These are phyloP conservation scores for Alternaria brassicicola DNA, from an alignment of 2,329 filamentous ascomycete species.

Conservation along the genomic window DNA sequence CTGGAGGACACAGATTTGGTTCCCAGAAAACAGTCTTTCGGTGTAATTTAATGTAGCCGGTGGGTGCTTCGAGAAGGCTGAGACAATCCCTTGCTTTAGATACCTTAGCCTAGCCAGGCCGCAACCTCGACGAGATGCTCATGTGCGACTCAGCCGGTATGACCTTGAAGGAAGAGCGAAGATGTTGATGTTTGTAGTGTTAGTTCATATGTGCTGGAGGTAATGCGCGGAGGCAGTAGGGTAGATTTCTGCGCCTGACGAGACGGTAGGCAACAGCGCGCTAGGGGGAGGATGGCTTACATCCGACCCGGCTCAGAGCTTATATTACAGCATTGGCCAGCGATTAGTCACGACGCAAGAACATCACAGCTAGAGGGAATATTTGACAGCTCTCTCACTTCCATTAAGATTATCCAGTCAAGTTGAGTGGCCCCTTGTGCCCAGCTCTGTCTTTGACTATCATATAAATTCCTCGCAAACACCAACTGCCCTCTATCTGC, in stretches of 20 bases:
- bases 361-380: not conserved
- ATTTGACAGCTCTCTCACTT: not conserved
- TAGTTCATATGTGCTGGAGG: not conserved
- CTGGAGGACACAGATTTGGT: not conserved
- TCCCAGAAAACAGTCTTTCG: not conserved
- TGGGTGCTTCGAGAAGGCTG: not conserved
- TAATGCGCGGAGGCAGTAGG: not conserved
- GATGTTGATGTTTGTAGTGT: not conserved
- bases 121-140: not conserved
- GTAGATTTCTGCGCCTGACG: too few relatives aligned
- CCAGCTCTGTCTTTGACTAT: not conserved
- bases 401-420: not conserved
- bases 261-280: not conserved
- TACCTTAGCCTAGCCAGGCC: not conserved
- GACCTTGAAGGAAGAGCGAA: not conserved
- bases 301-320: not conserved
- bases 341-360: not conserved
- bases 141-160: not conserved
- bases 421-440: not conserved
- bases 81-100: not conserved
- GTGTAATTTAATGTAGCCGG: not conserved
- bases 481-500: fast-evolving
- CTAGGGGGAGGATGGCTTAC: not conserved
- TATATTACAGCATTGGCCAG: not conserved
- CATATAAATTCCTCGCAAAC: too few relatives aligned